Evolutionary conservation across 768 basidiomycete genomes (phyloP).

Genomic region (Tylopilus vinaceipallidus): DNA sequence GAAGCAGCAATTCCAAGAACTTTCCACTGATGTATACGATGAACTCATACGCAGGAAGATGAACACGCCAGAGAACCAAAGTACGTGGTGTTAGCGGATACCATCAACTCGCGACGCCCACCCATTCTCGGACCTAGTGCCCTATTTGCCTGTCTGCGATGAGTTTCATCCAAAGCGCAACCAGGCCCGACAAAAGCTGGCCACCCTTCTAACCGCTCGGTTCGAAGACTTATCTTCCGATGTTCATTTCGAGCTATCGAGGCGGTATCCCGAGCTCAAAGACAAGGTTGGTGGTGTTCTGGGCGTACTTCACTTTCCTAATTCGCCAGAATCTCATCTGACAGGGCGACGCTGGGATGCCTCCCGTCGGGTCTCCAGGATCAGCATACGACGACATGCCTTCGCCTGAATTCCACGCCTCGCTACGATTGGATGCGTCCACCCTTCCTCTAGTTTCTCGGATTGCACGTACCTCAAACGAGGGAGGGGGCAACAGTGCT

Average conservation of each 20-base stretch:
- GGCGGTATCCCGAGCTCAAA: conserved; percentile 94
- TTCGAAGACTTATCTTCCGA: conserved; percentile 97
- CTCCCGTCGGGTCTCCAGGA: conserved; percentile 43
- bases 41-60: conserved; percentile 84
- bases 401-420: conserved; percentile 61
- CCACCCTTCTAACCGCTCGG: conserved; percentile 81
- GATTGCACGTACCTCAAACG: conserved; percentile 45
- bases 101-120: conserved; percentile 8
- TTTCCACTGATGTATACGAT: conserved; percentile 97
- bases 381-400: conserved; percentile 74
- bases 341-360: conserved; percentile 25
- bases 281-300: conserved; percentile 59
- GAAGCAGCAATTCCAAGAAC: conserved; percentile 93
- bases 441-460: conserved; percentile 40
- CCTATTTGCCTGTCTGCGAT: conserved; percentile 86
- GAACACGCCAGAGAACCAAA: conserved; percentile 58
- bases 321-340: neutral
- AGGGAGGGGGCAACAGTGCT: conserved; percentile 50
- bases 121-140: conserved; percentile 46
- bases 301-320: neutral
- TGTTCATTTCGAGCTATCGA: conserved; percentile 88
- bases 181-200: conserved; percentile 95
- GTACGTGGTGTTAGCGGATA: conserved; percentile 36
- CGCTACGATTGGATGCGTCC: conserved; percentile 41
- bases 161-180: conserved; percentile 99